phyloP scores from a whole-genome alignment of 1,284 basidiomycete genomes.

The Xerocomus subilludens region DNA sequence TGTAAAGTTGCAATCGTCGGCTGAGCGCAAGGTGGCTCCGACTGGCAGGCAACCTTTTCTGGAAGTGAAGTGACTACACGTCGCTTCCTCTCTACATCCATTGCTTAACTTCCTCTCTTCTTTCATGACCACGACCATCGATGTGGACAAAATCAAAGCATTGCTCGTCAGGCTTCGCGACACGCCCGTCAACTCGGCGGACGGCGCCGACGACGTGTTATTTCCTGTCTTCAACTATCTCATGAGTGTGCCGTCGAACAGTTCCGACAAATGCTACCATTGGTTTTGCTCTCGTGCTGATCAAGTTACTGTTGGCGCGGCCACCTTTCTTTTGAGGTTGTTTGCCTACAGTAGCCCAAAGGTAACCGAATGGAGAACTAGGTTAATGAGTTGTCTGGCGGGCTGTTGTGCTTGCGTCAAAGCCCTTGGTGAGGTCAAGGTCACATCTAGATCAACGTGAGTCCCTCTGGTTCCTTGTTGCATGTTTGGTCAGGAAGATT shows the following conservation, averaged over 20 bases:
- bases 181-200: conserved; percentile 63
- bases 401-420: conserved; percentile 76
- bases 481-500: conserved; percentile 17
- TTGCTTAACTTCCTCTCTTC: background rate
- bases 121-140: conserved; percentile 46
- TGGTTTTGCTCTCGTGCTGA: conserved; percentile 78
- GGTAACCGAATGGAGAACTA: conserved; percentile 72
- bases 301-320: conserved; percentile 65
- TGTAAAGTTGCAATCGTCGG: conserved; percentile 42
- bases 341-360: conserved; percentile 77
- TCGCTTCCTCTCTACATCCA: background rate
- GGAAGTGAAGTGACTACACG: too few species aligned
- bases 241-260: conserved; percentile 57
- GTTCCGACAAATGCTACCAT: conserved; percentile 62
- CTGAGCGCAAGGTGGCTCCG: conserved; percentile 26
- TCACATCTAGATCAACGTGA: conserved; percentile 72
- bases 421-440: conserved; percentile 72
- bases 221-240: conserved; percentile 67
- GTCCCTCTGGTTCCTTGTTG: conserved; percentile 49
- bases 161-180: conserved; percentile 66
- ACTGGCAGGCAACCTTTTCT: background rate
- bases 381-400: conserved; percentile 66
- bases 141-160: conserved; percentile 56
- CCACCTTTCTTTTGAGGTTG: conserved; percentile 81
- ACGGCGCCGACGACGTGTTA: conserved; percentile 64